phyloP scores from a whole-genome alignment of 306 rosid species.

The Castanea crenata region DNA sequence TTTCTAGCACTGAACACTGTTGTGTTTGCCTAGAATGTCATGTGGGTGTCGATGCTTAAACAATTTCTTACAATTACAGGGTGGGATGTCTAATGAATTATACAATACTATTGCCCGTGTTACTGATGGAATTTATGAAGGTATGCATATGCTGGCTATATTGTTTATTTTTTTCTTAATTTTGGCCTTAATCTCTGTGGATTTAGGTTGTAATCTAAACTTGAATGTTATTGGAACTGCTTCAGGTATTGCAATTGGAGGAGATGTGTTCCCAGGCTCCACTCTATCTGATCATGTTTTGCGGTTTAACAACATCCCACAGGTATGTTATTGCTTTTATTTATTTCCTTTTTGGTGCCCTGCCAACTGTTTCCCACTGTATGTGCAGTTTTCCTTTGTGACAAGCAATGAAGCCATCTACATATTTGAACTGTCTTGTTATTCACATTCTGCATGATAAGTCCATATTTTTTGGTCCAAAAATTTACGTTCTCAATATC shows the following conservation, averaged over 20 bases:
- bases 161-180: constrained; percentile 17
- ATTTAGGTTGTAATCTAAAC: constrained; percentile 21
- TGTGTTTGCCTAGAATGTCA: constrained; percentile 13
- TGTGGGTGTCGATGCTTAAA: constrained; percentile 5
- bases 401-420: not conserved
- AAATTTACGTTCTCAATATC: not conserved
- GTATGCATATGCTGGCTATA: constrained; percentile 33
- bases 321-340: constrained; percentile 45
- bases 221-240: constrained; percentile 22
- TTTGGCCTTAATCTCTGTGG: constrained; percentile 6
- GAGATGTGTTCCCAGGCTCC: constrained; percentile 99
- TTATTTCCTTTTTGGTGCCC: constrained; percentile 18
- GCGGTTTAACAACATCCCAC: constrained; percentile 98
- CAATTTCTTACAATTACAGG: constrained; percentile 52
- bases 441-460: not conserved
- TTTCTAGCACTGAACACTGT: not conserved
- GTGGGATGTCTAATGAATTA: constrained; percentile 99
- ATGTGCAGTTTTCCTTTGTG: not conserved
- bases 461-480: not conserved
- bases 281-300: constrained; percentile 97
- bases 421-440: not conserved
- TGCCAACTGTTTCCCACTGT: constrained; percentile 1
- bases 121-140: constrained; percentile 95
- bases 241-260: constrained; percentile 97
- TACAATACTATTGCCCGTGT: constrained; percentile 92